Percentiles rank a stretch among this genome's conserved stretches.
Conservation (phyloP, 805 yeast genomes). For the Zygosaccharomyces bailii region DNA sequence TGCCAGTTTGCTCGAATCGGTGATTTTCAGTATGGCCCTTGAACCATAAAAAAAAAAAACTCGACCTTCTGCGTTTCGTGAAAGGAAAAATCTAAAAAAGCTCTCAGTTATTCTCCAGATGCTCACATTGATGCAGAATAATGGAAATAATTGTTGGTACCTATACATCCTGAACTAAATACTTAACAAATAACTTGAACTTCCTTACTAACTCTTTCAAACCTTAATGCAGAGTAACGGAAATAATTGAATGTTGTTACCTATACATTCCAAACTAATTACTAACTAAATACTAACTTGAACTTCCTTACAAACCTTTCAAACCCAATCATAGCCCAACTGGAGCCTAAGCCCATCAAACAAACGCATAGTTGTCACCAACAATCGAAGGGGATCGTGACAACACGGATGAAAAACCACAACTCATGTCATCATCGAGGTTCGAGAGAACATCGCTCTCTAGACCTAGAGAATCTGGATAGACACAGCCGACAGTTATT, state of each 20-base stretch:
- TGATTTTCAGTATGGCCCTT: neutral
- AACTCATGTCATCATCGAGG: neutral
- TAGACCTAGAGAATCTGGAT: constrained; percentile 27
- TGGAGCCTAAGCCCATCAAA: neutral
- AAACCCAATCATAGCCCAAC: neutral
- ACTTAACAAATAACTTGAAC: neutral
- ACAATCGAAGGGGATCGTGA: constrained; percentile 4
- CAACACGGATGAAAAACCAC: constrained; percentile 21
- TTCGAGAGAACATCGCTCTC: constrained; percentile 11
- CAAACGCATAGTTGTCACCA: neutral
- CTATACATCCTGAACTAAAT: neutral
- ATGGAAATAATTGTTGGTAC: too few relatives aligned
- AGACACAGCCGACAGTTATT: constrained; percentile 54
- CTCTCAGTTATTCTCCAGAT: too few relatives aligned
- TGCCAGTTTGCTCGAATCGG: neutral
- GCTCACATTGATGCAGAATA: too few relatives aligned
- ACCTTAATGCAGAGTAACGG: too few relatives aligned
- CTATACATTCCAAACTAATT: neutral
- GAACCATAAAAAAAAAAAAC: neutral
- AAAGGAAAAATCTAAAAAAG: too few relatives aligned
- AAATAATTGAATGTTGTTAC: constrained; percentile 5
- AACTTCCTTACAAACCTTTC: neutral
- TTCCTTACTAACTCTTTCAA: neutral
- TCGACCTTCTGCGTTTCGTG: too few relatives aligned
- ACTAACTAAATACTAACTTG: neutral